Evolutionary conservation across 2,329 filamentous ascomycete species (phyloP), one percentile per base, ranked within the genome.

Genomic region (Ustulina deusta): DNA sequence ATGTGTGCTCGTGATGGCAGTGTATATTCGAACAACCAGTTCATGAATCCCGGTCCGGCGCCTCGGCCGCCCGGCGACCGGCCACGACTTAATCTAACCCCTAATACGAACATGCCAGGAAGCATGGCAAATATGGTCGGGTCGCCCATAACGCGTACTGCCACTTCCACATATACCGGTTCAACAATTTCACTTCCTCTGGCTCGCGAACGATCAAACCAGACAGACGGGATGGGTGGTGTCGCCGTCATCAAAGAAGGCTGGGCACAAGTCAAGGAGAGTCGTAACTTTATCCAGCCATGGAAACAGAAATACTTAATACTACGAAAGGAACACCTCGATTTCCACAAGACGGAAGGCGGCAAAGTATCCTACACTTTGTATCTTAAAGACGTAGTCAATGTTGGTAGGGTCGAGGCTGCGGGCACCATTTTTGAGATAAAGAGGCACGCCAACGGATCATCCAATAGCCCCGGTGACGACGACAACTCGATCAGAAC

Each of bases 41-140:
- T 98, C 83, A 97, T 98, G 92, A 98, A 98, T 81, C 94, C 96
- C 70, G 94, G 96, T 72, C 95, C 96, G 74, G 95, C 96, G 73
- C 96, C 96, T 72, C 91, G 92, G 76, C 95, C 96, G 69, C 96
- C 95, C 22, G 90, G 87, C 68, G 93, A 96, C 77, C 89, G 93
- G 75, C 93, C 94, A 69, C 91, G 93, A 77, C 88, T 97, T 73
- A 90, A 90, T 75, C 86, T 97, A 68, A 93, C 92, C 48, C 94
- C 91, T 69, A 92, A 88, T 78, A 87, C 89, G 74, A 93, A 90
- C 78, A 84, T 93, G 25, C 90, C 91, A 20, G 91, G 91, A 70
- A 94, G 90, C 81, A 93, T 95, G 84, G 91, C 91, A 66, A 91
- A 90, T 76, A 89, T 95, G 85, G 90, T 87, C 76, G 85, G 96